These are phyloP conservation scores for Linanthus parryae DNA, from an alignment of 148 eudicot species.

Conservation along the genomic window DNA sequence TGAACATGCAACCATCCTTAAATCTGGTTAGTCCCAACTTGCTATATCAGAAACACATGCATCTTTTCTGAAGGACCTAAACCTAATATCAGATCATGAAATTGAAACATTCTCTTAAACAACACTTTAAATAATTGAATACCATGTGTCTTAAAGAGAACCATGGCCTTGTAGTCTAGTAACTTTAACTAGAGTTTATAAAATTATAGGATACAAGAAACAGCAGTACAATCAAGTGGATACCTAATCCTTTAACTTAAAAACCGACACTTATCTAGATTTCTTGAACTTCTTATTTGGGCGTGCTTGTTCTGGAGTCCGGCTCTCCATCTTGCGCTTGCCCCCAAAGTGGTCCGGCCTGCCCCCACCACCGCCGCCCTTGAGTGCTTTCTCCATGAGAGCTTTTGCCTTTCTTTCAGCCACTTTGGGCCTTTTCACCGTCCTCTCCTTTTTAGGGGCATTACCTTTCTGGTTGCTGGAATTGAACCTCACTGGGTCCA, in stretches of 20 bases:
- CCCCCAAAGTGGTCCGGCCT: conserved; percentile 34
- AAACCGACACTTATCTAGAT: conserved; percentile 19
- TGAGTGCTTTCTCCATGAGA: conserved; percentile 32
- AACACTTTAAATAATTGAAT: not conserved
- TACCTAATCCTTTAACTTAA: not conserved
- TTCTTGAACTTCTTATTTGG: conserved; percentile 54
- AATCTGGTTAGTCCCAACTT: no score
- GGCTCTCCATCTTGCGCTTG: conserved; percentile 62
- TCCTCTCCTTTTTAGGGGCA: conserved; percentile 35
- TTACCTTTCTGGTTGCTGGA: conserved; percentile 20
- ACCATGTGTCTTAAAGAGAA: not conserved
- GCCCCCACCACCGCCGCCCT: conserved; percentile 10
- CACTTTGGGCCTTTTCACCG: conserved; percentile 72
- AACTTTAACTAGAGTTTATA: not conserved
- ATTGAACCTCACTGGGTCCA: conserved; percentile 18
- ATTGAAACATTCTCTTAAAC: no score
- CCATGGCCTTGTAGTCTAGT: not conserved
- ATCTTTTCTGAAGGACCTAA: no score
- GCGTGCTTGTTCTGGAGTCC: conserved; percentile 53
- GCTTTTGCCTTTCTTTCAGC: conserved; percentile 84
- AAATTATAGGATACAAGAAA: not conserved
- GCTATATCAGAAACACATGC: no score
- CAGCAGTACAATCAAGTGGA: conserved; percentile 1
- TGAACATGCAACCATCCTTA: no score
- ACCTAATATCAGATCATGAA: not conserved